Conservation (phyloP, 192 early-diverging fungal genomes). For the Spizellomyces punctatus region DNA sequence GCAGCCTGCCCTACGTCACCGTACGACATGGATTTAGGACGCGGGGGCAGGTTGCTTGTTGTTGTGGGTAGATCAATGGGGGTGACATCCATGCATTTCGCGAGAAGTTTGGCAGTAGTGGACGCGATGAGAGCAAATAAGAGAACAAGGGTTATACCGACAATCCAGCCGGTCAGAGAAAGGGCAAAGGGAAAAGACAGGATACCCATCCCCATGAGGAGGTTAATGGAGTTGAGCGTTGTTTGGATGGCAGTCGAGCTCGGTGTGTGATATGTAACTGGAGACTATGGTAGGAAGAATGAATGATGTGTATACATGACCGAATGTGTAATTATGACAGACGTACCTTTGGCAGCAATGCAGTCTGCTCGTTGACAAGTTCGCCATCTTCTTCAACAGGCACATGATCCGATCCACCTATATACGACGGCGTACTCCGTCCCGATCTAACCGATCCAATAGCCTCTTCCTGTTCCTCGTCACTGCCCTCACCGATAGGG, state of each 20-base stretch:
- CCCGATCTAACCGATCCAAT: background rate
- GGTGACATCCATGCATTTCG: constrained; percentile 50
- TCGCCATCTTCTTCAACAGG: background rate
- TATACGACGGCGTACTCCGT: no score
- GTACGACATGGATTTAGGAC: constrained; percentile 37
- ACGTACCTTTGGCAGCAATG: background rate
- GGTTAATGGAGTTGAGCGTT: constrained; percentile 58
- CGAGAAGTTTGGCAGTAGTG: constrained; percentile 65
- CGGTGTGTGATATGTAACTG: background rate
- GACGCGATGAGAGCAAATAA: constrained; percentile 36
- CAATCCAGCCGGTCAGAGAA: constrained; percentile 59
- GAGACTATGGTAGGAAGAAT: background rate
- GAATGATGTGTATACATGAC: background rate
- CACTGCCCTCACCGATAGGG: background rate
- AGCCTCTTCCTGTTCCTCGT: background rate
- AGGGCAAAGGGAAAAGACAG: constrained; percentile 64
- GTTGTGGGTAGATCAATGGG: constrained; percentile 14
- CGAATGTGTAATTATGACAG: background rate
- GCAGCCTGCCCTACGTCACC: constrained; percentile 50
- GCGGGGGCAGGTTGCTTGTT: background rate
- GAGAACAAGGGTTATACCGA: constrained; percentile 54
- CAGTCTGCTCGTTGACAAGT: background rate
- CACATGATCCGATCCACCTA: background rate
- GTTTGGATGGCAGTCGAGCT: constrained; percentile 30
- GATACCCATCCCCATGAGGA: constrained; percentile 69